phyloP scores from a whole-genome alignment of 2,329 filamentous ascomycete species.

The Trichoderma sp. region DNA sequence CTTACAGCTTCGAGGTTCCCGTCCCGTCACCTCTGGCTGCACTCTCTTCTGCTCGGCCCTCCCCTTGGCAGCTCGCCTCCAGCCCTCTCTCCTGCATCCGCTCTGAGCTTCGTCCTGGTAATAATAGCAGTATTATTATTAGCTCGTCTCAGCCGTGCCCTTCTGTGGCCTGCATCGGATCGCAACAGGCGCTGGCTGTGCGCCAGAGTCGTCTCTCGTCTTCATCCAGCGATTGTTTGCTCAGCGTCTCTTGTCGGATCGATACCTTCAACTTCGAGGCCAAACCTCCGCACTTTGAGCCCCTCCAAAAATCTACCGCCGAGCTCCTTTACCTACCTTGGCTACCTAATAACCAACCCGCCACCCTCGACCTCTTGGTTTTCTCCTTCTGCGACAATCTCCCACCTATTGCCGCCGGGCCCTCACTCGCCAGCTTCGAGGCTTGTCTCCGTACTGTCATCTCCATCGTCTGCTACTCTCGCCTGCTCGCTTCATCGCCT shows the following conservation, averaged over 20 bases:
- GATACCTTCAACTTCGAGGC: constrained; percentile 3
- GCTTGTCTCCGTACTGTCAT: background rate
- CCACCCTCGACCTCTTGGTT: constrained; percentile 4
- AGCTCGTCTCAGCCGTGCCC: constrained; percentile 22
- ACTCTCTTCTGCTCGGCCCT: background rate
- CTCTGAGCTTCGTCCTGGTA: constrained; percentile 2
- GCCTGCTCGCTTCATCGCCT: background rate
- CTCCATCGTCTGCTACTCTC: background rate
- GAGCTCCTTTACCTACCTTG: background rate
- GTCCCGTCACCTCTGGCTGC: background rate
- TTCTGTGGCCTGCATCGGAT: background rate
- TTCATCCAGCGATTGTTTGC: no score
- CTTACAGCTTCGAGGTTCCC: constrained; percentile 20
- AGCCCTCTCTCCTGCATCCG: constrained; percentile 17
- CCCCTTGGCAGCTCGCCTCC: constrained; percentile 11
- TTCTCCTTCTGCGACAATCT: background rate
- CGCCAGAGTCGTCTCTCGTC: constrained; percentile 24
- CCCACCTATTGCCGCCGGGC: background rate
- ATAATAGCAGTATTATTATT: constrained; percentile 18
- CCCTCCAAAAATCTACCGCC: constrained; percentile 25
- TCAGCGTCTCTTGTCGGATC: background rate
- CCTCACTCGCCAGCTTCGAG: constrained; percentile 1
- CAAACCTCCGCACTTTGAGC: constrained; percentile 14
- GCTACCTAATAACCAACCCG: constrained; percentile 11
- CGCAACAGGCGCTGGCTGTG: constrained; percentile 27